phyloP scores from a whole-genome alignment of 75 land plant species.

The Pinus albicaulis region DNA sequence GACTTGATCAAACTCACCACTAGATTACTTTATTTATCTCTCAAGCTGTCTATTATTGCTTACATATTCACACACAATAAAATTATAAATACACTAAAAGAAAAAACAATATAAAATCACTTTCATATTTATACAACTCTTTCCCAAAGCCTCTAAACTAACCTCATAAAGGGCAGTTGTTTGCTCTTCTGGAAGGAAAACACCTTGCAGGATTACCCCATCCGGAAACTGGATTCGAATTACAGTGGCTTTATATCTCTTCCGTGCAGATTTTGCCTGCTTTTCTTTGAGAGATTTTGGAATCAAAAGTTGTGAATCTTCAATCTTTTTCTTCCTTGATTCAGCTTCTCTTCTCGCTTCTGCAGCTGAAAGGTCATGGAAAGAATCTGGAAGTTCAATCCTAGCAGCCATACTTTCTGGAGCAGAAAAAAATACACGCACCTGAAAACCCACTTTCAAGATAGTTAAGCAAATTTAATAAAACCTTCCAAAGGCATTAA shows the following conservation, averaged over 20 bases:
- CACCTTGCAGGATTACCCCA: constrained; percentile 85
- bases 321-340: constrained; percentile 66
- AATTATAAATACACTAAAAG: not conserved
- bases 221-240: constrained; percentile 91
- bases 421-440: constrained; percentile 70
- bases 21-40: too few species aligned
- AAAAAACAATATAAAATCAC: not conserved
- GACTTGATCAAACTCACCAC: too few species aligned
- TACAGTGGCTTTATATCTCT: constrained; percentile 45
- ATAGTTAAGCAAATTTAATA: not conserved
- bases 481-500: not conserved
- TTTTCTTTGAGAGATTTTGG: constrained; percentile 80
- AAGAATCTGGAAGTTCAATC: constrained; percentile 81
- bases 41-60: not conserved
- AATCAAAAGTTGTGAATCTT: constrained; percentile 79
- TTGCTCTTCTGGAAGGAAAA: constrained; percentile 65
- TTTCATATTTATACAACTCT: not conserved
- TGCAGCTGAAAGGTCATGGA: constrained; percentile 56
- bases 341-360: constrained; percentile 80
- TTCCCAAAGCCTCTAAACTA: constrained; percentile 9
- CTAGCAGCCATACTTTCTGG: constrained; percentile 65
- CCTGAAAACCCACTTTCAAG: constrained; percentile 28
- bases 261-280: constrained; percentile 54
- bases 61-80: not conserved
- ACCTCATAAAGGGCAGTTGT: constrained; percentile 76